Conservation (phyloP, 768 basidiomycete genomes). For the Boletus sensibilis region DNA sequence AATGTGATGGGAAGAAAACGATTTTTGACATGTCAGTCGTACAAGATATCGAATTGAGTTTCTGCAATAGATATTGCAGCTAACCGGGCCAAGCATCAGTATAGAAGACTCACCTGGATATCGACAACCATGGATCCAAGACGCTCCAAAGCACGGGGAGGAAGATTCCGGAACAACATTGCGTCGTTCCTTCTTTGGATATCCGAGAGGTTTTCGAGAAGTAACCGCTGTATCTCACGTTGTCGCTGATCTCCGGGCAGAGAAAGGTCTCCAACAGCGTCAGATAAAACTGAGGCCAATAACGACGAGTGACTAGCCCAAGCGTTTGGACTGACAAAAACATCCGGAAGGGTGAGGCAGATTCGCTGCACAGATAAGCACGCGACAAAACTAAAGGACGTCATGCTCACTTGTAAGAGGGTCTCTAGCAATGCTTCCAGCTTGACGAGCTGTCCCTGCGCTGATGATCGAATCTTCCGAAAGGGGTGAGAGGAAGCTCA, state of each 20-base stretch:
- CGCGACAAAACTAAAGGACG: not conserved
- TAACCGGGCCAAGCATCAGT: not conserved
- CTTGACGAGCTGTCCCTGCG: conserved; percentile 53
- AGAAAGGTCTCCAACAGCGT: conserved; percentile 33
- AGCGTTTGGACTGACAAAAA: conserved; percentile 68
- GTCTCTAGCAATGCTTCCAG: conserved; percentile 53
- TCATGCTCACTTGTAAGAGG: conserved; percentile 56
- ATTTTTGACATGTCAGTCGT: conserved; percentile 59
- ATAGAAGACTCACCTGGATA: conserved; percentile 40
- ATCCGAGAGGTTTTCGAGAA: conserved; percentile 63
- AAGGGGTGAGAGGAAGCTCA: conserved; percentile 1
- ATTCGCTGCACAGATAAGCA: conserved; percentile 46
- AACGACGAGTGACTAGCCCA: conserved; percentile 57
- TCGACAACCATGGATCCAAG: conserved; percentile 61
- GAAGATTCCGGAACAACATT: conserved; percentile 68
- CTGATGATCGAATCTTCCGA: conserved; percentile 53
- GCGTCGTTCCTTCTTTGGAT: conserved; percentile 78
- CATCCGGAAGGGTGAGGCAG: conserved; percentile 70
- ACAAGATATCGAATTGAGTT: conserved; percentile 73
- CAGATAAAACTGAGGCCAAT: conserved; percentile 39
- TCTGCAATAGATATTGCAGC: conserved; percentile 39
- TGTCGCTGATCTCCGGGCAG: conserved; percentile 30
- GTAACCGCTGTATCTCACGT: conserved; percentile 45
- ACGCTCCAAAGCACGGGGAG: conserved; percentile 56
- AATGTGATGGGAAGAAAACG: conserved; percentile 54